Percentiles rank a stretch among this genome's conserved stretches.
These are phyloP conservation scores for Scheffersomyces quercinus DNA, from an alignment of 1,139 yeast genomes.

Conservation along the genomic window DNA sequence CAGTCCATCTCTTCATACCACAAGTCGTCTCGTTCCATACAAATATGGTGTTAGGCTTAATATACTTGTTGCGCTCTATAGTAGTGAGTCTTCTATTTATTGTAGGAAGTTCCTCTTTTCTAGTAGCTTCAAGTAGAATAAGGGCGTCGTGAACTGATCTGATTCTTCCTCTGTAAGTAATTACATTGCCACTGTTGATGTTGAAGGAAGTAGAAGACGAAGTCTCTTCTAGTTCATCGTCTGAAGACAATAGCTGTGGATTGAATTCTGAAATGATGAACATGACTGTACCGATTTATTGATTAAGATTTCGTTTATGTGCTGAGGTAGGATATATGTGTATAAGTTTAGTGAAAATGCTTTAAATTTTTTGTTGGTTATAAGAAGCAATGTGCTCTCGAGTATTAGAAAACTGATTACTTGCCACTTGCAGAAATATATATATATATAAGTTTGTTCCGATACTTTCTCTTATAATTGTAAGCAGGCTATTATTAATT, in stretches of 20 bases:
- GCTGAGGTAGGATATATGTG: too few species aligned
- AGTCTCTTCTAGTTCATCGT: constrained; percentile 1
- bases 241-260: constrained; percentile 4
- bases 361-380: too few species aligned
- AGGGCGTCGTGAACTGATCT: constrained; percentile 63
- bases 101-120: constrained; percentile 56
- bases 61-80: constrained; percentile 24
- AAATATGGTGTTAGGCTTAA: constrained; percentile 61
- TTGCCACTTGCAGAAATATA: too few species aligned
- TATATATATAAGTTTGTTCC: too few species aligned
- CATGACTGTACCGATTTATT: constrained; percentile 6
- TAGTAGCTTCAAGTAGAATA: constrained; percentile 62
- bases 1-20: constrained; percentile 78
- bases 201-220: constrained; percentile 3
- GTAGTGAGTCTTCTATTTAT: constrained; percentile 52
- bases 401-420: too few species aligned
- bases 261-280: constrained; percentile 19
- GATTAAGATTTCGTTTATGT: too few species aligned
- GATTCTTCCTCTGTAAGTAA: constrained; percentile 62
- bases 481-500: neutral
- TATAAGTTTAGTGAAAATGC: too few species aligned
- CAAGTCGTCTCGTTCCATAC: constrained; percentile 74
- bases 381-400: too few species aligned
- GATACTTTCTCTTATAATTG: neutral
- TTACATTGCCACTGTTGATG: constrained; percentile 30